Evolutionary conservation across 352 stramenopile species (phyloP).

Genomic region (Globisporangium ultimum): DNA sequence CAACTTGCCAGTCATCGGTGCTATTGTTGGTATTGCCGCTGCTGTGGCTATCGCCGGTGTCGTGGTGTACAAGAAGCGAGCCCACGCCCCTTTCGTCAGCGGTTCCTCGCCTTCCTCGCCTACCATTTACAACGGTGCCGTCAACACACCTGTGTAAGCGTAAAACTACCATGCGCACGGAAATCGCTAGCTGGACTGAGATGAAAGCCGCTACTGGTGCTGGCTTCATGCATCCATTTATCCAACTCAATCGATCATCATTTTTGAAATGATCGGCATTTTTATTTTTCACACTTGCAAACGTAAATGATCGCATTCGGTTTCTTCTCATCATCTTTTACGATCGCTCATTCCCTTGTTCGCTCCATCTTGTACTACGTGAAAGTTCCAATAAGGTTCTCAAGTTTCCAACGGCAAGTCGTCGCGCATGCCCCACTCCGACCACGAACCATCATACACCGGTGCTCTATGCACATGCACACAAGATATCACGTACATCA

Average conservation of each 20-base stretch:
- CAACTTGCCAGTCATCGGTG: constrained; percentile 20
- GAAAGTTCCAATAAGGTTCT: background rate
- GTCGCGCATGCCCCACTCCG: constrained; percentile 72
- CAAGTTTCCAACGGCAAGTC: constrained; percentile 54
- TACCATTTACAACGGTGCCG: constrained; percentile 14
- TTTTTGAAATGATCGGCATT: too few relatives aligned
- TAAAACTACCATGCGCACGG: background rate
- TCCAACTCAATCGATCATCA: too few relatives aligned
- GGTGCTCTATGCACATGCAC: constrained; percentile 29
- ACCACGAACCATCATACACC: constrained; percentile 91
- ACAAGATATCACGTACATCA: background rate
- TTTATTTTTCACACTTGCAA: too few relatives aligned
- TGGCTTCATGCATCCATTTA: too few relatives aligned
- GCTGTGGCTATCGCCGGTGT: constrained; percentile 35
- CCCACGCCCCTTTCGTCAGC: background rate
- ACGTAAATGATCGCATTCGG: too few relatives aligned
- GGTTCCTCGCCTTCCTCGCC: constrained; percentile 3
- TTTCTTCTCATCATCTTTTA: too few relatives aligned
- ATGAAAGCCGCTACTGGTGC: too few relatives aligned
- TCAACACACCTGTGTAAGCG: constrained; percentile 13
- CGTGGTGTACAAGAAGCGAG: constrained; percentile 28
- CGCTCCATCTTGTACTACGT: too few relatives aligned
- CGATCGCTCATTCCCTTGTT: too few relatives aligned
- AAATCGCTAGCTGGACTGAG: too few relatives aligned
- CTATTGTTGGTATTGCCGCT: constrained; percentile 18